Evolutionary conservation across 2,329 filamentous ascomycete species (phyloP).

Genomic region (Colletotrichum tabaci): DNA sequence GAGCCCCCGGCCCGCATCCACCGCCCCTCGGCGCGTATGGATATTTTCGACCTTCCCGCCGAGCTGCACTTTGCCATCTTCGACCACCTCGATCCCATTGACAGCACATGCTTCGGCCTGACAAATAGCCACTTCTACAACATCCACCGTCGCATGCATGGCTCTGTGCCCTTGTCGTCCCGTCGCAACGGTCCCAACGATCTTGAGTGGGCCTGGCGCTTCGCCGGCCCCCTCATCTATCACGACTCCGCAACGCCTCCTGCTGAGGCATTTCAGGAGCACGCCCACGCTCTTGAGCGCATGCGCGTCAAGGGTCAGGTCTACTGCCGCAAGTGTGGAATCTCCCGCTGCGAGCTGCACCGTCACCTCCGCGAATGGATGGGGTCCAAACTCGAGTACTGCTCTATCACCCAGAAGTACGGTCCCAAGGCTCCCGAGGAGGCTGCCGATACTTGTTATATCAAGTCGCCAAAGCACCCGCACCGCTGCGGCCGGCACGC

Average conservation of each 20-base stretch:
- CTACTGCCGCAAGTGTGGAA: conserved; percentile 74
- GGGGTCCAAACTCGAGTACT: conserved; percentile 71
- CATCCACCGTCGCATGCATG: conserved; percentile 71
- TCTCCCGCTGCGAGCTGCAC: conserved; percentile 74
- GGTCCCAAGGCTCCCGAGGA: conserved; percentile 63
- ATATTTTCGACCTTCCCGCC: conserved; percentile 67
- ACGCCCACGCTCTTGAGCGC: conserved; percentile 55
- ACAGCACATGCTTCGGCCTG: conserved; percentile 74
- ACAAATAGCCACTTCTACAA: conserved; percentile 71
- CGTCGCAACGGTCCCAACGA: conserved; percentile 74
- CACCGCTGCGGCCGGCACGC: conserved; percentile 71
- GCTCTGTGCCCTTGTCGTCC: conserved; percentile 68
- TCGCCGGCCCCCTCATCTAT: conserved; percentile 62
- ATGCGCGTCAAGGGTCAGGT: conserved; percentile 71
- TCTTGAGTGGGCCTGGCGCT: conserved; percentile 75
- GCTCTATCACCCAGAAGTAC: conserved; percentile 71
- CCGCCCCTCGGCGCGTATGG: conserved; percentile 60
- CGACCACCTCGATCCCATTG: conserved; percentile 75
- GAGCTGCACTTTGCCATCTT: conserved; percentile 74
- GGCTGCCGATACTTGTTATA: conserved; percentile 68
- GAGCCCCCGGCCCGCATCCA: conserved; percentile 67
- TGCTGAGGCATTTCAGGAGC: conserved; percentile 29
- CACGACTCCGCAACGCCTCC: conserved; percentile 30
- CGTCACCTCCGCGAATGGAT: conserved; percentile 74
- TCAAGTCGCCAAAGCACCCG: conserved; percentile 72